Percentiles rank a stretch among this genome's conserved stretches.
Evolutionary conservation across 2,329 filamentous ascomycete genomes (phyloP).

Genomic region (Penicillium olsonii): DNA sequence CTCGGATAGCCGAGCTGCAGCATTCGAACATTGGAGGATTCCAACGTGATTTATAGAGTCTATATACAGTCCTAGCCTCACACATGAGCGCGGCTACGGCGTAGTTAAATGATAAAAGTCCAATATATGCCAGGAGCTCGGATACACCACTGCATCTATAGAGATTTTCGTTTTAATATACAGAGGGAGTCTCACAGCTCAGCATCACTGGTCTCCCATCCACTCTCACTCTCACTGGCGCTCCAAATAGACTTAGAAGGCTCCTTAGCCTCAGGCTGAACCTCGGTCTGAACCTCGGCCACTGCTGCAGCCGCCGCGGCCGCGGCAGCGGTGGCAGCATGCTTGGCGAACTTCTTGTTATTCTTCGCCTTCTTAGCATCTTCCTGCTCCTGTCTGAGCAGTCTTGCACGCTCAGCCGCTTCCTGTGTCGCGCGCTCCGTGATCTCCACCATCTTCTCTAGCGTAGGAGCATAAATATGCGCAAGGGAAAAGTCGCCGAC

Average conservation of each 20-base stretch:
- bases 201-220: conserved; percentile 34
- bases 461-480: conserved; percentile 58
- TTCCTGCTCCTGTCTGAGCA: conserved; percentile 24
- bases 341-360: conserved; percentile 25
- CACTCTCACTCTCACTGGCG: conserved; percentile 40
- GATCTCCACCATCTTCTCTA: conserved; percentile 55
- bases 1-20: not conserved
- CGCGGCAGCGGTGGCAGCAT: conserved; percentile 9
- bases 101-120: no score
- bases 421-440: conserved; percentile 35
- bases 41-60: no score
- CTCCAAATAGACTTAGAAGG: conserved; percentile 30
- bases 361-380: conserved; percentile 24
- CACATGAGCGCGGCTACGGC: no score
- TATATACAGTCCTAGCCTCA: no score
- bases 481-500: conserved; percentile 60
- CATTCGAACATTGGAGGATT: not conserved
- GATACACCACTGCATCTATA: not conserved
- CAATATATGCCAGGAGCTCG: no score
- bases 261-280: not conserved
- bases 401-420: conserved; percentile 27
- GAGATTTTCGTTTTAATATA: conserved; percentile 1
- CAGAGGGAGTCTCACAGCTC: conserved; percentile 12
- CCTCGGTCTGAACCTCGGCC: not conserved
- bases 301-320: conserved; percentile 9